Conservation (phyloP, 495 filamentous ascomycete species). For the Bryoglossum gracile region DNA sequence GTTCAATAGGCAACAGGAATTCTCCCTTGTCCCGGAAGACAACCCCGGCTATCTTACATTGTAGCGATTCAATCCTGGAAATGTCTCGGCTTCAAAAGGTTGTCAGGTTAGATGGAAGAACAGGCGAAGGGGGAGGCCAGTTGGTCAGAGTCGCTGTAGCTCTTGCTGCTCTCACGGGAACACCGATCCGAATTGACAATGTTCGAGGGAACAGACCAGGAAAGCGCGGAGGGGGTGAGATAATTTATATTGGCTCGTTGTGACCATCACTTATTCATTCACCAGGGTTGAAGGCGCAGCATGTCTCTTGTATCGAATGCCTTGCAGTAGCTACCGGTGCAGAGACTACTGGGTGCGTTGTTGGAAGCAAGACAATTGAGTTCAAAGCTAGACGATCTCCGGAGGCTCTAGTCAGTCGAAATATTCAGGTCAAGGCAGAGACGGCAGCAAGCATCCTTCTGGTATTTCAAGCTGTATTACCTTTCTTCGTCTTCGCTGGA, state of each 20-base stretch:
- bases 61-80: too few species aligned
- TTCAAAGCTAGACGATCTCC: conserved; percentile 41
- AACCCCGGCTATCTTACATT: too few species aligned
- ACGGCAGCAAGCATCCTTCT: conserved; percentile 52
- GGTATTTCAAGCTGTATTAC: conserved; percentile 78
- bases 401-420: conserved; percentile 29
- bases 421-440: conserved; percentile 37
- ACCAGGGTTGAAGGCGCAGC: conserved; percentile 67
- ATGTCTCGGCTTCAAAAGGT: neutral
- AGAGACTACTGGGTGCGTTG: conserved; percentile 42
- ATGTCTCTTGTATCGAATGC: conserved; percentile 59
- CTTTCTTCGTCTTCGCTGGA: conserved; percentile 60
- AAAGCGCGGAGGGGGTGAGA: conserved; percentile 32
- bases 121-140: conserved; percentile 82
- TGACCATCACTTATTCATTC: conserved; percentile 21
- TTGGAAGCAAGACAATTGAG: conserved; percentile 47
- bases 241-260: neutral
- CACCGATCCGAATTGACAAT: conserved; percentile 57
- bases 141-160: conserved; percentile 65
- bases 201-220: conserved; percentile 59
- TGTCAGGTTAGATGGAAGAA: conserved; percentile 55
- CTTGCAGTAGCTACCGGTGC: conserved; percentile 59
- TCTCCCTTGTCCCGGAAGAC: neutral
- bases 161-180: conserved; percentile 58
- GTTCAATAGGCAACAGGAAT: neutral